These are phyloP conservation scores for Peziza echinospora DNA, from an alignment of 495 filamentous ascomycete species.

Conservation along the genomic window DNA sequence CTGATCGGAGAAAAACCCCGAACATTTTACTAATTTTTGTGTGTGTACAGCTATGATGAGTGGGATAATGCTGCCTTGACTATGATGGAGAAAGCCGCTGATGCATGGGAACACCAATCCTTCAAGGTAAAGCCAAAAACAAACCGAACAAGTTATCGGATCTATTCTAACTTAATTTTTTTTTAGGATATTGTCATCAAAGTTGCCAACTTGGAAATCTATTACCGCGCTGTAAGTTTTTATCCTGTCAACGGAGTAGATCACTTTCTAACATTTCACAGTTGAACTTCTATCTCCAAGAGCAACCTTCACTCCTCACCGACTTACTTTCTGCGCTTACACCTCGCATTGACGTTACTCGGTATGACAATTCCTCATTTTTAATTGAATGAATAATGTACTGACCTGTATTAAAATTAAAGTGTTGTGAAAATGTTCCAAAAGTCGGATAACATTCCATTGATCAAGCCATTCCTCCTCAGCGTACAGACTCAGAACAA, in stretches of 20 bases:
- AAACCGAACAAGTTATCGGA: no score
- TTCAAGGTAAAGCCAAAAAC: no score
- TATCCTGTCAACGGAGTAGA: not conserved
- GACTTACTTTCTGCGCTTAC: constrained; percentile 86
- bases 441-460: constrained; percentile 90
- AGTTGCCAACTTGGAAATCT: constrained; percentile 96
- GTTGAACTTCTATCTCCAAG: constrained; percentile 92
- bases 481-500: constrained; percentile 97
- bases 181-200: constrained; percentile 92
- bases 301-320: constrained; percentile 85
- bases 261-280: not conserved
- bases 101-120: constrained; percentile 98
- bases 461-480: constrained; percentile 97
- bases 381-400: not conserved
- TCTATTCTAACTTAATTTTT: no score
- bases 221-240: constrained; percentile 51
- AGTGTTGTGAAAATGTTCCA: constrained; percentile 89
- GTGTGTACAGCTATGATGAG: constrained; percentile 56
- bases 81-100: constrained; percentile 97
- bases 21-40: constrained; percentile 1
- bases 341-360: constrained; percentile 87
- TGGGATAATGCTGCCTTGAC: constrained; percentile 96
- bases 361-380: constrained; percentile 19
- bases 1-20: not conserved
- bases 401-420: no score